Evolutionary conservation across 2,329 filamentous ascomycete species (phyloP).

Genomic region (Paracorniculantispora psalliotae): DNA sequence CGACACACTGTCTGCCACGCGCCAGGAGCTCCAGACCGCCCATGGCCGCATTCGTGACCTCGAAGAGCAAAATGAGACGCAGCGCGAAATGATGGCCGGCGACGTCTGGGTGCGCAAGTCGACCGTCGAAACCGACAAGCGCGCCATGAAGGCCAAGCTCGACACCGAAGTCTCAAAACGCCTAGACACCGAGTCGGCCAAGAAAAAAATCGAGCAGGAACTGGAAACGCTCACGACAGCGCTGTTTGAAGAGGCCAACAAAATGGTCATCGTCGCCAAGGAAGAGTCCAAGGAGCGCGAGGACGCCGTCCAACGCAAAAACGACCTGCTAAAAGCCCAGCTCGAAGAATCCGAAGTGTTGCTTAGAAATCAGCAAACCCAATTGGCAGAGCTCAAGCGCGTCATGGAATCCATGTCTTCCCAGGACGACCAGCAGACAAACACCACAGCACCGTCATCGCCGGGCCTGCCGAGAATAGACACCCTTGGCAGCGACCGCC

Average conservation of each 20-base stretch:
- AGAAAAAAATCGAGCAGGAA: conserved; percentile 86
- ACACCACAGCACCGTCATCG: conserved; percentile 74
- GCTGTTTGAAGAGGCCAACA: conserved; percentile 97
- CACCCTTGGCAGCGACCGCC: conserved; percentile 39
- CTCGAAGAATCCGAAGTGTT: conserved; percentile 81
- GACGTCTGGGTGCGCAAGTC: conserved; percentile 73
- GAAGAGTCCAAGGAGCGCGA: conserved; percentile 83
- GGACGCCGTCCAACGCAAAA: conserved; percentile 74
- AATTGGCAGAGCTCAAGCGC: conserved; percentile 82
- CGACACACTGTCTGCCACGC: conserved; percentile 75
- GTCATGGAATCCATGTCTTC: conserved; percentile 84
- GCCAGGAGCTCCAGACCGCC: conserved; percentile 75
- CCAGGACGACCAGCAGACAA: conserved; percentile 66
- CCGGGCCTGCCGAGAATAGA: conserved; percentile 71
- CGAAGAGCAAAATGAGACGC: conserved; percentile 60
- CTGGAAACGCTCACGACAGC: conserved; percentile 85
- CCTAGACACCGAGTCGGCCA: conserved; percentile 67
- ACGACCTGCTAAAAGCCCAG: conserved; percentile 81
- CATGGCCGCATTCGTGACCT: conserved; percentile 62
- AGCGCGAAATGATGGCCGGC: conserved; percentile 66
- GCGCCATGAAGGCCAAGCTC: conserved; percentile 51
- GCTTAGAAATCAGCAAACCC: conserved; percentile 86
- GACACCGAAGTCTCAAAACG: conserved; percentile 62
- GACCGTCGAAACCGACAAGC: conserved; percentile 69
- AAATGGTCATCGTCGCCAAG: conserved; percentile 87